These are phyloP conservation scores for Escovopsis sp. DNA, from an alignment of 2,329 filamentous ascomycete genomes.

Conservation along the genomic window DNA sequence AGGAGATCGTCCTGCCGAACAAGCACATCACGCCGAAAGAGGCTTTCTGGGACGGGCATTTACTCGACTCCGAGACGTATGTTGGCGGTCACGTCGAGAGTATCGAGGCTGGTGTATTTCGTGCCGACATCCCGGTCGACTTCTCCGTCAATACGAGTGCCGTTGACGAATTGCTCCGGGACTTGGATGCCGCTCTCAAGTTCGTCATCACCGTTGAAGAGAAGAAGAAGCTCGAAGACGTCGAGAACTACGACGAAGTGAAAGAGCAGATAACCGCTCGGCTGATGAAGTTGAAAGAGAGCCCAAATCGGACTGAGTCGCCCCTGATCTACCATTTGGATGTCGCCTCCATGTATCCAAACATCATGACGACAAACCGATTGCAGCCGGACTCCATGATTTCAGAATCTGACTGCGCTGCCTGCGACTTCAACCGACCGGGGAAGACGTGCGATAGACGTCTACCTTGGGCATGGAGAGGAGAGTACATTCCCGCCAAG, in stretches of 20 bases:
- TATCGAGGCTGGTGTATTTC: constrained; percentile 95
- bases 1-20: constrained; percentile 85
- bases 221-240: constrained; percentile 65
- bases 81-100: constrained; percentile 97
- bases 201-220: constrained; percentile 80
- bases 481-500: constrained; percentile 91
- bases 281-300: constrained; percentile 59
- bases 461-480: constrained; percentile 95
- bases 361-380: constrained; percentile 99
- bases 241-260: constrained; percentile 71
- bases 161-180: constrained; percentile 72
- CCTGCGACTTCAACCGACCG: constrained; percentile 94
- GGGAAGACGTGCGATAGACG: constrained; percentile 94
- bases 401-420: constrained; percentile 84
- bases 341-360: constrained; percentile 98
- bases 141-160: constrained; percentile 82
- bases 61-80: constrained; percentile 94
- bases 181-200: constrained; percentile 75
- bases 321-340: constrained; percentile 96
- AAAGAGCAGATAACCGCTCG: constrained; percentile 65
- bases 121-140: constrained; percentile 87
- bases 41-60: constrained; percentile 89
- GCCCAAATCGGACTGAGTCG: constrained; percentile 68
- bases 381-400: constrained; percentile 99
- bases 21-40: constrained; percentile 88